A percentile compares a stretch with the other conserved stretches of the same genome.
These are phyloP conservation scores for Leccinum solheimii DNA, from an alignment of 1,284 basidiomycete species.

Conservation along the genomic window DNA sequence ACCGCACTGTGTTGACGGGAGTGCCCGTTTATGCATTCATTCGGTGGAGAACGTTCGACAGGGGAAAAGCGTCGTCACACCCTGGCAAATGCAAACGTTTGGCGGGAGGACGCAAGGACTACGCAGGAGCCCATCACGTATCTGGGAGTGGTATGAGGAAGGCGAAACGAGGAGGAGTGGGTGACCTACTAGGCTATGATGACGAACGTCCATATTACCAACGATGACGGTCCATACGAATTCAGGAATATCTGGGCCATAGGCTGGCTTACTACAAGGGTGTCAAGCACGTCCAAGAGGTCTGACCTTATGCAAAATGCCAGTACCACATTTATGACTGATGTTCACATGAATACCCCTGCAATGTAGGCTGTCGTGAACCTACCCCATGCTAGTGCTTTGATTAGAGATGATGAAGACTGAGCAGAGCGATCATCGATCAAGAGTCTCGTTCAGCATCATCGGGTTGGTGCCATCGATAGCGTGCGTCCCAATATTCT, in stretches of 20 bases:
- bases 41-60: neutral
- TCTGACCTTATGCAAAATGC: neutral
- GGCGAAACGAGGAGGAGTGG: neutral
- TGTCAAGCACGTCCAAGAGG: neutral
- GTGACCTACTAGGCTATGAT: neutral
- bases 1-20: neutral
- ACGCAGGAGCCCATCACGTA: neutral
- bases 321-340: neutral
- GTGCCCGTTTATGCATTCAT: neutral
- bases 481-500: conserved; percentile 26
- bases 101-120: neutral
- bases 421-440: too few relatives aligned
- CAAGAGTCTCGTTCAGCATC: conserved; percentile 37
- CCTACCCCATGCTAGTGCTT: too few relatives aligned
- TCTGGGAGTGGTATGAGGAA: neutral
- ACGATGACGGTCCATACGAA: neutral
- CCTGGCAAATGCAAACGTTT: neutral
- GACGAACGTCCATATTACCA: neutral
- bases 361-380: neutral
- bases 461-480: conserved; percentile 47
- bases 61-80: neutral
- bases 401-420: too few relatives aligned
- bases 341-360: neutral
- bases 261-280: neutral
- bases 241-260: neutral